These are phyloP conservation scores for Pochonia chlamydosporia DNA, from an alignment of 2,329 filamentous ascomycete genomes.

Conservation along the genomic window DNA sequence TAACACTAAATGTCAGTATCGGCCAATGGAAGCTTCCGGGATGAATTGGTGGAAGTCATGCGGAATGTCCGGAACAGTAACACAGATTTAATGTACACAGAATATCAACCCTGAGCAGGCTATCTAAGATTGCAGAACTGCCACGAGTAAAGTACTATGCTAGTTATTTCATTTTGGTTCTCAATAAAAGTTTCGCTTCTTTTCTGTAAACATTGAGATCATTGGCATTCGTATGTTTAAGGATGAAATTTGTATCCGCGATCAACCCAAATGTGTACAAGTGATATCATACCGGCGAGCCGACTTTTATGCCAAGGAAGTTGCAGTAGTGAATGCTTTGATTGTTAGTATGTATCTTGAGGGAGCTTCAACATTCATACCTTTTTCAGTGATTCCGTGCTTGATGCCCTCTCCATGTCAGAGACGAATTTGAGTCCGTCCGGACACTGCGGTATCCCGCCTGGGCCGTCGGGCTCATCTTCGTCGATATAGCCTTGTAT, in stretches of 20 bases:
- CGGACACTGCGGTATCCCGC: neutral
- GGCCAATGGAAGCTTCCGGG: neutral
- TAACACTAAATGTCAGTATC: neutral
- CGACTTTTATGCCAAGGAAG: neutral
- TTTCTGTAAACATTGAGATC: no score
- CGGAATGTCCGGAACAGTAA: neutral
- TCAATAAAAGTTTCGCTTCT: no score
- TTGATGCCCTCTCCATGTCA: neutral
- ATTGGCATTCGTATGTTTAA: no score
- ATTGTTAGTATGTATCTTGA: neutral
- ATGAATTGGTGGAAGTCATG: neutral
- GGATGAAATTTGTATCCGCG: neutral
- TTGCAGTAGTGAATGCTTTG: neutral
- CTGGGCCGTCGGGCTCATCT: neutral
- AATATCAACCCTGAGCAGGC: neutral
- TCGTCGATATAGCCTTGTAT: slow-evolving; percentile 5
- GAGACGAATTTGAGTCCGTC: neutral
- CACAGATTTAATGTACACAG: neutral
- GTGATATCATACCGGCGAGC: neutral
- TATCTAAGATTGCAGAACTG: no score
- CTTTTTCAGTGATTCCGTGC: neutral
- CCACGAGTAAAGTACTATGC: neutral
- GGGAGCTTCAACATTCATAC: neutral
- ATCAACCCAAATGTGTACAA: neutral
- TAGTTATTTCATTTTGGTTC: neutral